A percentile compares a stretch with the other conserved stretches of the same genome.
These are phyloP conservation scores for Curvularia lunata DNA, from an alignment of 2,329 filamentous ascomycete genomes.

Conservation along the genomic window DNA sequence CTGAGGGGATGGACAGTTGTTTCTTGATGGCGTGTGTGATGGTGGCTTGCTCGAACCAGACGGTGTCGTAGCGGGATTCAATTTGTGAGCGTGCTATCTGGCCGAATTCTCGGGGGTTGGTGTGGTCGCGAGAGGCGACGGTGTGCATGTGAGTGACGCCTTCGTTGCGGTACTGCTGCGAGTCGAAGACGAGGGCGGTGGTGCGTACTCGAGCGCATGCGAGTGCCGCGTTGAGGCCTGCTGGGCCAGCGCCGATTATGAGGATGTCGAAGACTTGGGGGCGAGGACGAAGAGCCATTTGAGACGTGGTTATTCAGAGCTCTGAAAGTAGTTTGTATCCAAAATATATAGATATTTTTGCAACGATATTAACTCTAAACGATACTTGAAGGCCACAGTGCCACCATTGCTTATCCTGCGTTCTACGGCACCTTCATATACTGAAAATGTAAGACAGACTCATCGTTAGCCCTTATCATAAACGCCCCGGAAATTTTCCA, in stretches of 20 bases:
- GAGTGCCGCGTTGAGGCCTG: constrained; percentile 53
- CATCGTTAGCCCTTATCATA: neutral
- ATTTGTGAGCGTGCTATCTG: constrained; percentile 45
- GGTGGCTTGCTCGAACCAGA: constrained; percentile 39
- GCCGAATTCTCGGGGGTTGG: constrained; percentile 36
- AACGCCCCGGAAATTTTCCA: neutral
- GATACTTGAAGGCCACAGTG: neutral
- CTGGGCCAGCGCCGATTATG: constrained; percentile 53
- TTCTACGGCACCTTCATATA: neutral
- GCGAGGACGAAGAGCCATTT: constrained; percentile 6
- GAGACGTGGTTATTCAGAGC: neutral
- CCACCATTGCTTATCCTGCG: neutral
- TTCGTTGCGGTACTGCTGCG: constrained; percentile 52
- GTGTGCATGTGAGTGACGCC: constrained; percentile 55
- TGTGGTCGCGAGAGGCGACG: constrained; percentile 39
- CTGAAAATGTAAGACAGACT: neutral
- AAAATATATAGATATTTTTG: too few species aligned
- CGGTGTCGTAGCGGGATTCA: constrained; percentile 45
- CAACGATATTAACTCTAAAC: too few species aligned
- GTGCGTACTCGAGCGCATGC: constrained; percentile 49
- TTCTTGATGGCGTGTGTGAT: constrained; percentile 34
- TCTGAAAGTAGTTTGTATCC: neutral
- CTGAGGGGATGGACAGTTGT: constrained; percentile 20
- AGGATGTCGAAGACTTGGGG: constrained; percentile 31
- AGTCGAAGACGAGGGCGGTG: constrained; percentile 55